Conservation (phyloP, 208 protist species). For the Trypanosoma caninum region DNA sequence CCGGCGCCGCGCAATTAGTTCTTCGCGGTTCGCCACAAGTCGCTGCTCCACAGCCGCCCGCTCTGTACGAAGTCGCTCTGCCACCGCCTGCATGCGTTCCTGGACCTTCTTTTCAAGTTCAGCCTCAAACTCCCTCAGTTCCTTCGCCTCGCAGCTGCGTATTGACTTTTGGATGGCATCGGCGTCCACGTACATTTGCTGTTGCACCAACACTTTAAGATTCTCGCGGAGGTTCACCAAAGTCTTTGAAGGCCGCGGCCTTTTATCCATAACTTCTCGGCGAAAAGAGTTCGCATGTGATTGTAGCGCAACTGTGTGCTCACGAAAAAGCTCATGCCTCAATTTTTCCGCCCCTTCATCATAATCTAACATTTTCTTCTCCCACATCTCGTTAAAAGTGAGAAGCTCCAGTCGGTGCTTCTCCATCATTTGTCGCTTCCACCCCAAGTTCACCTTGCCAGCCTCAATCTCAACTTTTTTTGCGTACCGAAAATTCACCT, state of each 20-base stretch:
- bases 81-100: conserved; percentile 17
- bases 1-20: conserved; percentile 20
- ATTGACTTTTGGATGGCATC: conserved; percentile 31
- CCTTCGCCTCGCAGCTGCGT: conserved; percentile 23
- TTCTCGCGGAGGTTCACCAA: conserved; percentile 26
- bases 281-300: conserved; percentile 21
- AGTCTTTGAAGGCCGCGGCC: conserved; percentile 10
- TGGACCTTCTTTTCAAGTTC: conserved; percentile 19
- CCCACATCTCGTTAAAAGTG: conserved; percentile 35
- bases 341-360: conserved; percentile 30
- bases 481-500: conserved; percentile 40
- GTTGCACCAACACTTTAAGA: conserved; percentile 27
- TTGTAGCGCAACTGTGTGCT: conserved; percentile 30
- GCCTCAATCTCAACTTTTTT: conserved; percentile 30
- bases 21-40: conserved; percentile 21
- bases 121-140: conserved; percentile 23
- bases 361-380: conserved; percentile 31
- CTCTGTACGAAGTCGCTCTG: conserved; percentile 16
- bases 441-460: conserved; percentile 19
- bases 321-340: conserved; percentile 24
- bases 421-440: conserved; percentile 25
- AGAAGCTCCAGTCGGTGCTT: conserved; percentile 37
- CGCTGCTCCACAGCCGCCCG: conserved; percentile 27
- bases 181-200: conserved; percentile 44
- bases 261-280: conserved; percentile 9